Evolutionary conservation across 2,329 filamentous ascomycete genomes (phyloP), one percentile per base, ranked within the genome.

Genomic region (Alternaria brassicae): DNA sequence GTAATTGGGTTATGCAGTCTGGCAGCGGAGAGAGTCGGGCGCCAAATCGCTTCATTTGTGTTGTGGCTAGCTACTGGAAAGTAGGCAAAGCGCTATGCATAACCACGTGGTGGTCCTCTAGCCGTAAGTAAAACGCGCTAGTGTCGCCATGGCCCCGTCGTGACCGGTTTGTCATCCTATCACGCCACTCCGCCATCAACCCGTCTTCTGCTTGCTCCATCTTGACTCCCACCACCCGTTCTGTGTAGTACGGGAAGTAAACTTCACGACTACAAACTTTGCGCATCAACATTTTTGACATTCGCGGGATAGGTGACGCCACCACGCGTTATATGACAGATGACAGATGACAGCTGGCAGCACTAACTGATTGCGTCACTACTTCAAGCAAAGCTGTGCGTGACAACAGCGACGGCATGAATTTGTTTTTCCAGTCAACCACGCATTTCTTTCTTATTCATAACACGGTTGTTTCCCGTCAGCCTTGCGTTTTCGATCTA

Each of bases 71-170:
- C 30, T 28, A n/a, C 30, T 28, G 44, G 28, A 52, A 40, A 32
- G 49, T 40, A 41, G 27, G 56, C 36, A 39, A 36, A 34, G 34
- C 28, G 41, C 30, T 40, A 53, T 53, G 55, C 55, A 58, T 36
- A 58, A 53, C 45, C 56, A 65, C 60, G 60, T 63, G 52, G 55
- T 59, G 34, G 42, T 53, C n/a, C 13, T 40, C 60, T 58, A 62
- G 32, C 60, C 54, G 17, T 32, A 58, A 48, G 15, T 44, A 45
- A 40, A 44, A 12, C 15, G 40, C 39, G 34, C 39, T 47, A 44
- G 44, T 44, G 45, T 17, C 30, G 42, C 25, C 32, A 52, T 48
- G 37, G 37, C 25, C 28, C 42, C 25, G 19, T 10, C 32, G 40
- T 30, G 30, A 34, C n/a, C n/a, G 8, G 17, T 42, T 25, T 23